Conservation (phyloP, 139 green algal genomes). For the Chlamydomonas asymmetrica region DNA sequence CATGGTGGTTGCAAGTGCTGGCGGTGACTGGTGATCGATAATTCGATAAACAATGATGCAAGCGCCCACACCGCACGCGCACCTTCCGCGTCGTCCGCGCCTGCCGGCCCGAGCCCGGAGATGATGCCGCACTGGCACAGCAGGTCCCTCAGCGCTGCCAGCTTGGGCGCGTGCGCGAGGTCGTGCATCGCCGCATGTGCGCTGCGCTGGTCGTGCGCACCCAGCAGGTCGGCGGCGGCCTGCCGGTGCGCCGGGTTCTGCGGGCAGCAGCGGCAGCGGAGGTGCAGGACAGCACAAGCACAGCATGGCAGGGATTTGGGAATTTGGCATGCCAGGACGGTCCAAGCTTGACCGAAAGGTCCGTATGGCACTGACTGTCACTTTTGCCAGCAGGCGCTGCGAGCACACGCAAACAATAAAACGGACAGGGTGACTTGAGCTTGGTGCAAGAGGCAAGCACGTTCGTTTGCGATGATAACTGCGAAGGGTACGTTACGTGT, state of each 20-base stretch:
- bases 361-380: too few relatives aligned
- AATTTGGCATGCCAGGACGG: too few relatives aligned
- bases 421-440: conserved; percentile 16
- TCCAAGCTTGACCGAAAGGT: too few relatives aligned
- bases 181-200: conserved; percentile 35
- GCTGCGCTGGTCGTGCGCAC: conserved; percentile 21
- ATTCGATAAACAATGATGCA: not conserved
- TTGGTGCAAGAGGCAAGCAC: too few relatives aligned
- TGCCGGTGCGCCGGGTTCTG: conserved; percentile 60
- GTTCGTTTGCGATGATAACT: too few relatives aligned
- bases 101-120: conserved; percentile 5
- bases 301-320: too few relatives aligned
- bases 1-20: too few relatives aligned
- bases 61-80: conserved; percentile 1
- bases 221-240: conserved; percentile 40
- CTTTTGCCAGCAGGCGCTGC: too few relatives aligned
- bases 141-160: conserved; percentile 87
- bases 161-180: conserved; percentile 88
- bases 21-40: too few relatives aligned
- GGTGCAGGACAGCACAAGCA: too few relatives aligned
- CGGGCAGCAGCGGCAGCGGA: too few relatives aligned
- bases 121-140: conserved; percentile 88
- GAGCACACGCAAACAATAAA: too few relatives aligned
- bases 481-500: not conserved
- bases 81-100: conserved; percentile 1